Base-by-base conservation (phyloP, 805 yeast genomes). In the Kodamaea leandrae region DNA sequence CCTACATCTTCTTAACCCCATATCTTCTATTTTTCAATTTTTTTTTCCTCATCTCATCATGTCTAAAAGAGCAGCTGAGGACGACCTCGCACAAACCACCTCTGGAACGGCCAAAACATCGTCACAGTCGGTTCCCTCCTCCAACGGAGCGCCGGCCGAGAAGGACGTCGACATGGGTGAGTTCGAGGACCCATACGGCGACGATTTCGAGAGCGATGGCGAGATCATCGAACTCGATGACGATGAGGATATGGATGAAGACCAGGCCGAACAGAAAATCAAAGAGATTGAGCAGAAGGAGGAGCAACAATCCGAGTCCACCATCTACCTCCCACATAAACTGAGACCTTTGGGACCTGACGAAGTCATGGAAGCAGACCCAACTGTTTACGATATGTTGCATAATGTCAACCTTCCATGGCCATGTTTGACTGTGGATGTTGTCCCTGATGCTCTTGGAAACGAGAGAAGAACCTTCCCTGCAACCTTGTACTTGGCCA, bases 351-450 rank as follows among this genome's bases (percentile, higher is more conserved):
- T 93, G 51, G 97, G 96, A 1, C 95, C 96, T 2, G 96, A 88
- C 66, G 98, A 93, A 68, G 95, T 85, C 9, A 73, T 93, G 58
- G 97, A 91, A 66, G 96, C 98, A 1, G 99, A 93, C 66, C 96
- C 96, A 33, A 72, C 89, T 6, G 96, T 91, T 2, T 93, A 93
- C 61, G 96, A 91, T 56, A 93, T 93, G 98, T 69, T 93, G 43
- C 99, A 93, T 63, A 86, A 86, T 54, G 87, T 91, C 45, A 86
- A 86, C 61, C 69, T 91, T 63, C 95, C 96, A 54, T 93, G 98
- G 98, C 98, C 99, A 9, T 89, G 97, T 66, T 68, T 93, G 58
- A 88, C 97, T 3, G 72, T 93, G 45, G 98, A 91, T 57, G 68
- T 93, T 15, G 66, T 93, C 39, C 96, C 96, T 4, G 99, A 93